Conservation (phyloP, 2,329 filamentous ascomycete species). For the Rhexocercosporidium sp. region DNA sequence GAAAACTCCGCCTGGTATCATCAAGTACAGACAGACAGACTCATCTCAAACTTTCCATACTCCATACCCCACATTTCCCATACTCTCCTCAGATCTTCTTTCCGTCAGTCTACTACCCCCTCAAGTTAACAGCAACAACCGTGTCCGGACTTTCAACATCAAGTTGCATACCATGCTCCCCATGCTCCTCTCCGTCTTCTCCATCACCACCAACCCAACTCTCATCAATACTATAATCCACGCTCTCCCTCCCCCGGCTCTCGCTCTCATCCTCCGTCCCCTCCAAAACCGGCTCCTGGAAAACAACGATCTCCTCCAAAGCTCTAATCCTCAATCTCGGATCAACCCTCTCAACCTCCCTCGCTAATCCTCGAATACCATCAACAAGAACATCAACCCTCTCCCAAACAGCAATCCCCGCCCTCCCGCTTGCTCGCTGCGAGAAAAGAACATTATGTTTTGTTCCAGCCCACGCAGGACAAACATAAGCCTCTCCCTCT, state of each 20-base stretch:
- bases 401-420: slow-evolving; percentile 34
- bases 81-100: neutral
- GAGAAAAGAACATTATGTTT: slow-evolving; percentile 35
- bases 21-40: neutral
- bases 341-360: slow-evolving; percentile 28
- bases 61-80: neutral
- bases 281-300: slow-evolving; percentile 10
- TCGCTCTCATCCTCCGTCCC: slow-evolving; percentile 9
- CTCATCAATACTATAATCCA: slow-evolving; percentile 9
- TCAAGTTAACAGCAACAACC: slow-evolving; percentile 30
- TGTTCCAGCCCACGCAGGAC: slow-evolving; percentile 35
- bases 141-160: slow-evolving; percentile 40
- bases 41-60: neutral
- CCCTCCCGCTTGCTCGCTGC: slow-evolving; percentile 32
- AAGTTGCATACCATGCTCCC: slow-evolving; percentile 30
- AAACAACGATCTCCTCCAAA: slow-evolving; percentile 33
- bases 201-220: neutral
- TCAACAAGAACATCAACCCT: slow-evolving; percentile 33
- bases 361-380: slow-evolving; percentile 35
- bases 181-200: slow-evolving; percentile 17
- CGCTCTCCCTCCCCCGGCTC: slow-evolving; percentile 13
- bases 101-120: neutral
- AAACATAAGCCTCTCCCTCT: slow-evolving; percentile 25
- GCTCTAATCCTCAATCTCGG: slow-evolving; percentile 24
- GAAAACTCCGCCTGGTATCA: neutral